A percentile compares a stretch with the other conserved stretches of the same genome.
Evolutionary conservation across 2,329 filamentous ascomycete genomes (phyloP).

Genomic region (Daldinia sp.): DNA sequence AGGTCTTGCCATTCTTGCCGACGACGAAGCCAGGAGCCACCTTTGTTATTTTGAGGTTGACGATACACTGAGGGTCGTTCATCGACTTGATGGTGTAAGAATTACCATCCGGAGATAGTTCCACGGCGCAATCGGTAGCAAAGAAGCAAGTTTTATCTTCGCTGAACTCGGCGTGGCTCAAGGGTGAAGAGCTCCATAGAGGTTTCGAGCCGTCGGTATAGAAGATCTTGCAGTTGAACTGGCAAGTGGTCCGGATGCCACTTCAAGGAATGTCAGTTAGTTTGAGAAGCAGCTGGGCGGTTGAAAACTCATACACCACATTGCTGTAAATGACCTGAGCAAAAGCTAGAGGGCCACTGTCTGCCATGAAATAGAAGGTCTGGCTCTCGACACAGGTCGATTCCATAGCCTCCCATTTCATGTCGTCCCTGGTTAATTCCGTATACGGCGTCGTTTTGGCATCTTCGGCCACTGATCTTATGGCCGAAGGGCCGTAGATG

Average conservation of each 20-base stretch:
- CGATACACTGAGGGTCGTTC: slow-evolving; percentile 81
- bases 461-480: slow-evolving; percentile 87
- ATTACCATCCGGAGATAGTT: slow-evolving; percentile 86
- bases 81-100: slow-evolving; percentile 91
- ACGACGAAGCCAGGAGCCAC: slow-evolving; percentile 83
- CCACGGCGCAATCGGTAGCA: slow-evolving; percentile 85
- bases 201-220: slow-evolving; percentile 78
- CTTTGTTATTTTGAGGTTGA: slow-evolving; percentile 86
- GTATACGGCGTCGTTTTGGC: slow-evolving; percentile 82
- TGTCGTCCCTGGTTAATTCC: slow-evolving; percentile 79
- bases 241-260: slow-evolving; percentile 87
- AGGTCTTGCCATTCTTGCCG: slow-evolving; percentile 84
- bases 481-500: slow-evolving; percentile 90
- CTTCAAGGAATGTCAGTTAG: slow-evolving; percentile 61
- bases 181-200: slow-evolving; percentile 85
- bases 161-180: slow-evolving; percentile 85
- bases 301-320: slow-evolving; percentile 76
- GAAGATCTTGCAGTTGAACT: slow-evolving; percentile 96
- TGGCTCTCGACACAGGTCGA: slow-evolving; percentile 94
- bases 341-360: slow-evolving; percentile 81
- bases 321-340: slow-evolving; percentile 98
- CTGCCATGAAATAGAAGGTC: slow-evolving; percentile 89
- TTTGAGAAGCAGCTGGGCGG: slow-evolving; percentile 24
- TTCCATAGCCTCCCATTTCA: slow-evolving; percentile 85
- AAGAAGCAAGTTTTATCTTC: slow-evolving; percentile 86